Evolutionary conservation across 768 basidiomycete species (phyloP).

Genomic region (Lactarius trivialis): DNA sequence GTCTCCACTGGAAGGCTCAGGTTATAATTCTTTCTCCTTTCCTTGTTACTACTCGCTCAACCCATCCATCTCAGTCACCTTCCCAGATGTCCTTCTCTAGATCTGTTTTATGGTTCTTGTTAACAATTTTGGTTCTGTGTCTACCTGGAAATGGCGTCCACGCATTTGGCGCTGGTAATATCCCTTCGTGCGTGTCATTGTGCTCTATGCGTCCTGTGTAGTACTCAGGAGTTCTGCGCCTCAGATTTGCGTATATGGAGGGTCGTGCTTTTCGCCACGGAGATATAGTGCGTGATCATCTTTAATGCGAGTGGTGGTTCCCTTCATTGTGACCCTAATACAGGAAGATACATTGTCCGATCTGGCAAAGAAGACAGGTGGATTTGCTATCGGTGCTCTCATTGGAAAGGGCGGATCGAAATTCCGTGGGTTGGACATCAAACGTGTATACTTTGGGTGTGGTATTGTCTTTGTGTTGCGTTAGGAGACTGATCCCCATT

Average conservation of each 20-base stretch:
- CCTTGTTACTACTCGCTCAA: neutral
- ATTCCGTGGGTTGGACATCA: slow-evolving; percentile 75
- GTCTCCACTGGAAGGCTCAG: neutral
- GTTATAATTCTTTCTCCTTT: neutral
- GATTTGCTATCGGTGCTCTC: slow-evolving; percentile 52
- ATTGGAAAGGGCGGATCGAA: slow-evolving; percentile 53
- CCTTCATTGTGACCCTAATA: slow-evolving; percentile 23
- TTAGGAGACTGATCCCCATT: neutral
- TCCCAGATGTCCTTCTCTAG: slow-evolving; percentile 8
- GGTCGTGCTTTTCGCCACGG: slow-evolving; percentile 84
- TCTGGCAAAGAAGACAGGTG: slow-evolving; percentile 50
- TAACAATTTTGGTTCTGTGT: slow-evolving; percentile 48
- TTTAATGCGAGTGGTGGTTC: slow-evolving; percentile 5
- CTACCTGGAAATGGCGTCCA: slow-evolving; percentile 52
- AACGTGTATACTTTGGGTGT: slow-evolving; percentile 77
- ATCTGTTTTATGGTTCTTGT: slow-evolving; percentile 33
- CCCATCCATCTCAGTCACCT: neutral
- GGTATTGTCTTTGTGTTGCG: neutral
- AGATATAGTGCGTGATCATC: slow-evolving; percentile 52
- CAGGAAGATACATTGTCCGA: slow-evolving; percentile 69
- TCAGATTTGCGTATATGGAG: slow-evolving; percentile 78
- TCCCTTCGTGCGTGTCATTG: slow-evolving; percentile 38
- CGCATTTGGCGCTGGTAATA: slow-evolving; percentile 83
- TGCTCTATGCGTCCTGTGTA: neutral
- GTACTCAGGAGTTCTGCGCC: neutral